Percentiles rank a stretch among this genome's conserved stretches.
These are phyloP conservation scores for Collybia nuda DNA, from an alignment of 768 basidiomycete species.

Conservation along the genomic window DNA sequence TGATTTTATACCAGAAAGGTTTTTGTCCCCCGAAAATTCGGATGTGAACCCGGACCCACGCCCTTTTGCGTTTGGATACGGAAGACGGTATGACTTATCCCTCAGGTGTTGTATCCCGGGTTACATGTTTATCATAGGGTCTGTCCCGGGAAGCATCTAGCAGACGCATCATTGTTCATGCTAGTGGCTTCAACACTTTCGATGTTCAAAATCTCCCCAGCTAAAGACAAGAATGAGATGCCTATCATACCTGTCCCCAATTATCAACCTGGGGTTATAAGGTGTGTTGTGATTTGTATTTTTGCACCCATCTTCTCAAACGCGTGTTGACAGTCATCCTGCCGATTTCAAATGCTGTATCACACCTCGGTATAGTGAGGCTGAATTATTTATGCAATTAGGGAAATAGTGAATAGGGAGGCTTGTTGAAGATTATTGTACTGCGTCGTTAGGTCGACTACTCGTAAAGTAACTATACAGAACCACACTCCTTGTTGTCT, in stretches of 20 bases:
- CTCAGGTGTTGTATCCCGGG: neutral
- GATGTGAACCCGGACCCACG: slow-evolving; percentile 11
- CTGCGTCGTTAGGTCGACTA: too few relatives aligned
- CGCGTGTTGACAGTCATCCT: slow-evolving; percentile 1
- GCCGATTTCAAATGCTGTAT: slow-evolving; percentile 5
- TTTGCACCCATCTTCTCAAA: too few relatives aligned
- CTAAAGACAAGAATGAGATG: slow-evolving; percentile 8
- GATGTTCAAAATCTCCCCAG: slow-evolving; percentile 5
- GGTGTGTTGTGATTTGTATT: neutral
- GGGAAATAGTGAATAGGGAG: slow-evolving; percentile 1
- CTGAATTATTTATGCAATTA: slow-evolving; percentile 4
- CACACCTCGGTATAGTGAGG: slow-evolving; percentile 1
- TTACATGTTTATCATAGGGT: neutral
- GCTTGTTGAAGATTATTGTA: neutral
- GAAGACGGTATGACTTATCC: neutral
- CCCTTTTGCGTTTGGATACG: neutral
- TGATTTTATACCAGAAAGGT: slow-evolving; percentile 24
- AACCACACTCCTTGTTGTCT: too few relatives aligned
- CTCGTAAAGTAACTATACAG: neutral
- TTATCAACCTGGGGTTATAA: neutral
- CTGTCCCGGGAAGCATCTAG: slow-evolving; percentile 6
- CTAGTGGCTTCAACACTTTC: neutral
- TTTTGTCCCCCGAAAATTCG: slow-evolving; percentile 7
- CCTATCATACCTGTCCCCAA: neutral
- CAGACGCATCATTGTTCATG: slow-evolving; percentile 6